A percentile compares a stretch with the other conserved stretches of the same genome.
Conservation (phyloP, 1,284 basidiomycete genomes). For the Acaromyces ingoldii region DNA sequence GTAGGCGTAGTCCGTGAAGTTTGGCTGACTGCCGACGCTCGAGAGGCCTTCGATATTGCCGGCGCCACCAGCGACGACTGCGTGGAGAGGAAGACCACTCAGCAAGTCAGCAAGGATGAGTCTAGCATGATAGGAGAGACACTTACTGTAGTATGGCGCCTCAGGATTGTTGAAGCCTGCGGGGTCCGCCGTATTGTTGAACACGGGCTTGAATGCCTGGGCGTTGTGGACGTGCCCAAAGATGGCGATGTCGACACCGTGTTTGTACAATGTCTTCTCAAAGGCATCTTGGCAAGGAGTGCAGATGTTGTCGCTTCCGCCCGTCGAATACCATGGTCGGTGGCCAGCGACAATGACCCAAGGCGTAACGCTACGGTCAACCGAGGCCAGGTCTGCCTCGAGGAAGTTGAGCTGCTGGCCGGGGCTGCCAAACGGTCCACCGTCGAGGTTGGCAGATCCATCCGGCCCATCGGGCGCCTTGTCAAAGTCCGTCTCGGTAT, state of each 20-base stretch:
- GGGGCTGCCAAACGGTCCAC: conserved; percentile 2
- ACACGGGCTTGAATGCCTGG: conserved; percentile 48
- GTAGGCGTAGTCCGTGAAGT: conserved; percentile 41
- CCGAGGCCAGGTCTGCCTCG: conserved; percentile 47
- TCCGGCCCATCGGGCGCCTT: conserved; percentile 23
- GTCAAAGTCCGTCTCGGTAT: conserved; percentile 38
- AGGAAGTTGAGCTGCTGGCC: conserved; percentile 26
- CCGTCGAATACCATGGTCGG: conserved; percentile 10
- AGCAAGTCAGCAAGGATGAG: neutral
- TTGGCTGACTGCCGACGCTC: conserved; percentile 11
- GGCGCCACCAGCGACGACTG: conserved; percentile 46
- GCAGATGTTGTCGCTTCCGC: conserved; percentile 24
- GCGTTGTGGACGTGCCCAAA: conserved; percentile 52
- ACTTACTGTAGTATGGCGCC: conserved; percentile 28
- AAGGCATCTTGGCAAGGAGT: conserved; percentile 49
- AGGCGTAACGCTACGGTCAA: conserved; percentile 51
- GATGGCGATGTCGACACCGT: conserved; percentile 48
- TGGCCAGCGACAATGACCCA: conserved; percentile 52
- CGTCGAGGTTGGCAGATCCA: conserved; percentile 17
- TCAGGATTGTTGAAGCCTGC: conserved; percentile 41
- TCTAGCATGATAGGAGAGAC: neutral
- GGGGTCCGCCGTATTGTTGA: conserved; percentile 34
- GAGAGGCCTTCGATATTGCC: conserved; percentile 49
- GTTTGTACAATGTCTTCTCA: conserved; percentile 48
- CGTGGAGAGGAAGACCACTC: neutral